phyloP scores from a whole-genome alignment of 1,139 yeast species.

The Saccharomyces pastorianus region DNA sequence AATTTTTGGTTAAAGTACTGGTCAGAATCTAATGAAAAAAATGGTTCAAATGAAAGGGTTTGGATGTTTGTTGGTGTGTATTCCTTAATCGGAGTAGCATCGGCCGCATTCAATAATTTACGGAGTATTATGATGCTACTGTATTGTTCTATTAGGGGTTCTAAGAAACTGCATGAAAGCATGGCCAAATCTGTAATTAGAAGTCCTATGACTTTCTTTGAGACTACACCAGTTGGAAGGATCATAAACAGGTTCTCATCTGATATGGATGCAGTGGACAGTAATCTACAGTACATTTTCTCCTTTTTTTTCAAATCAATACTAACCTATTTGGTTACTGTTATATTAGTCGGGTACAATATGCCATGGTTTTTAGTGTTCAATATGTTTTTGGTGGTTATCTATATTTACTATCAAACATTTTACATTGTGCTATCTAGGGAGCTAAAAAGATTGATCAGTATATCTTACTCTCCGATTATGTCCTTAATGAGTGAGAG shows the following conservation, averaged over 20 bases:
- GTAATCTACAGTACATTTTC: conserved; percentile 41
- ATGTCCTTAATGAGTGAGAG: conserved; percentile 60
- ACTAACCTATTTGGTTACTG: conserved; percentile 41
- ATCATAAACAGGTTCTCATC: conserved; percentile 61
- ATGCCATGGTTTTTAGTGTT: conserved; percentile 46
- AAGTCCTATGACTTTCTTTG: conserved; percentile 73
- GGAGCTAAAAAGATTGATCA: conserved; percentile 48
- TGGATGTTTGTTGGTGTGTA: conserved; percentile 52
- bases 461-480: conserved; percentile 50
- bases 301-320: conserved; percentile 38
- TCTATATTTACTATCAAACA: conserved; percentile 47
- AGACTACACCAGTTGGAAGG: conserved; percentile 76
- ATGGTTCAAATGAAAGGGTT: conserved; percentile 42
- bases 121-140: conserved; percentile 53
- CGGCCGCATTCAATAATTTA: conserved; percentile 41
- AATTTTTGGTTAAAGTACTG: conserved; percentile 55
- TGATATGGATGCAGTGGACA: conserved; percentile 60
- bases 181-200: conserved; percentile 58
- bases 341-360: conserved; percentile 42
- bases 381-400: conserved; percentile 36
- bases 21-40: conserved; percentile 46
- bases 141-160: conserved; percentile 57
- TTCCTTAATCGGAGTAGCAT: conserved; percentile 48
- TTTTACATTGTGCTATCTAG: conserved; percentile 48
- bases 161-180: conserved; percentile 49